Evolutionary conservation across 2,329 filamentous ascomycete genomes (phyloP).

Genomic region (Ampelomyces quisqualis): DNA sequence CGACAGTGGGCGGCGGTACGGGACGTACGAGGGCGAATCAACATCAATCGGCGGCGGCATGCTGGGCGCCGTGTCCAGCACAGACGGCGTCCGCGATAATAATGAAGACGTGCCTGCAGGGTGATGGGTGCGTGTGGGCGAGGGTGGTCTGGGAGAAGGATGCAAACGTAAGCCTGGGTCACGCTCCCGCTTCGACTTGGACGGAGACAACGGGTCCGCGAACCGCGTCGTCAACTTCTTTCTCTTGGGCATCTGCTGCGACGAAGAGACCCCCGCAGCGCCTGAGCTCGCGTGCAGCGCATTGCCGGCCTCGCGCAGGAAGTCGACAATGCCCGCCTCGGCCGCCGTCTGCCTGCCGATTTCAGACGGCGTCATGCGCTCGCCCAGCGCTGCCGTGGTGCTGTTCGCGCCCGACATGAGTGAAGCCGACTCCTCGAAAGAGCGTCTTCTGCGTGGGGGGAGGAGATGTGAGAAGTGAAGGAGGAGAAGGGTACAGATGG

Average conservation of each 20-base stretch:
- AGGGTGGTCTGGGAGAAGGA: constrained; percentile 44
- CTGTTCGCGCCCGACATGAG: constrained; percentile 37
- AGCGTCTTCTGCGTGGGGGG: constrained; percentile 27
- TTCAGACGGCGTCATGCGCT: constrained; percentile 25
- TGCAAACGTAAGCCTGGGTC: constrained; percentile 42
- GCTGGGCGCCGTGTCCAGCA: constrained; percentile 53
- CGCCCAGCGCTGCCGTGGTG: constrained; percentile 38
- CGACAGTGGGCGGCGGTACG: constrained; percentile 55
- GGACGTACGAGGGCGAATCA: constrained; percentile 65
- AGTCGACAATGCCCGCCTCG: constrained; percentile 47
- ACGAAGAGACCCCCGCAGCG: constrained; percentile 5
- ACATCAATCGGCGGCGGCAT: constrained; percentile 59
- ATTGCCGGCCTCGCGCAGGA: constrained; percentile 46
- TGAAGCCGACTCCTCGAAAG: constrained; percentile 35
- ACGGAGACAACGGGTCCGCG: constrained; percentile 22
- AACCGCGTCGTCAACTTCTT: constrained; percentile 28
- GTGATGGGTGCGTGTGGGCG: constrained; percentile 52
- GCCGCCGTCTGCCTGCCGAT: constrained; percentile 34
- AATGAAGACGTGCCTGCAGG: constrained; percentile 49
- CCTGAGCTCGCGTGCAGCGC: constrained; percentile 27
- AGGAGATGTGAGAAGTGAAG: constrained; percentile 30
- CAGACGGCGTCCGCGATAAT: constrained; percentile 51
- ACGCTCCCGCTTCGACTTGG: constrained; percentile 20
- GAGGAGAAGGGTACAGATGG: constrained; percentile 11
- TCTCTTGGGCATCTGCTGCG: constrained; percentile 28